A percentile compares a stretch with the other conserved stretches of the same genome.
These are phyloP conservation scores for Cokeromyces recurvatus DNA, from an alignment of 371 early-diverging fungal genomes.

Conservation along the genomic window DNA sequence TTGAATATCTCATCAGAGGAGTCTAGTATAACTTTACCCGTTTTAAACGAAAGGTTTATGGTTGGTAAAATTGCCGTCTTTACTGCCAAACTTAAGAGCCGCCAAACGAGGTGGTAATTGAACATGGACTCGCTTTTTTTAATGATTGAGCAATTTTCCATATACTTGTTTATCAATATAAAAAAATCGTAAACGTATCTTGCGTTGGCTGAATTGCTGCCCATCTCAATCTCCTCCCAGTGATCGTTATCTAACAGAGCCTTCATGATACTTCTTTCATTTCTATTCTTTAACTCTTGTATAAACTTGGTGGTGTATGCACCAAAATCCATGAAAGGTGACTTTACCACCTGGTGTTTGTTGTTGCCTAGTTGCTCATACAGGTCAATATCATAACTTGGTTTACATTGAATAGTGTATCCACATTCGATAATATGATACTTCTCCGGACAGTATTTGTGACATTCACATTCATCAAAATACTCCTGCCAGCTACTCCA, in stretches of 20 bases:
- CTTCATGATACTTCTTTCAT: conserved; percentile 1
- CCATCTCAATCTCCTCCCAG: conserved; percentile 1
- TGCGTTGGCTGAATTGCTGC: conserved; percentile 1
- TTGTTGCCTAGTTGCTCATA: conserved; percentile 2
- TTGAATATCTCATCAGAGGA: not conserved
- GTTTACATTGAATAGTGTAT: conserved; percentile 3
- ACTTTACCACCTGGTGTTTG: not conserved
- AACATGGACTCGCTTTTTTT: not conserved
- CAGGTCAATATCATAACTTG: conserved; percentile 4
- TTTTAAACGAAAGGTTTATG: not conserved
- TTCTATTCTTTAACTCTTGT: not conserved
- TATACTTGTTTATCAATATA: not conserved
- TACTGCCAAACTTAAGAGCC: not conserved
- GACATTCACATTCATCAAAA: conserved; percentile 1
- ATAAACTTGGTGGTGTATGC: conserved; percentile 1
- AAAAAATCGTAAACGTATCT: conserved; percentile 1
- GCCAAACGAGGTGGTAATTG: not conserved
- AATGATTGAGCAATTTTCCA: not conserved
- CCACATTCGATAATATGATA: not conserved
- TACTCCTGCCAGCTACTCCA: conserved; percentile 1
- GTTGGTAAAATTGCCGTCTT: not conserved
- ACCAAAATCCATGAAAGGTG: not conserved
- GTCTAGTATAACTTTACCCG: not conserved
- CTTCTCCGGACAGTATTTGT: conserved; percentile 1
- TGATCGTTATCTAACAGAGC: conserved; percentile 1